Conservation (phyloP, 139 green algal species). For the Micromonas commoda region DNA sequence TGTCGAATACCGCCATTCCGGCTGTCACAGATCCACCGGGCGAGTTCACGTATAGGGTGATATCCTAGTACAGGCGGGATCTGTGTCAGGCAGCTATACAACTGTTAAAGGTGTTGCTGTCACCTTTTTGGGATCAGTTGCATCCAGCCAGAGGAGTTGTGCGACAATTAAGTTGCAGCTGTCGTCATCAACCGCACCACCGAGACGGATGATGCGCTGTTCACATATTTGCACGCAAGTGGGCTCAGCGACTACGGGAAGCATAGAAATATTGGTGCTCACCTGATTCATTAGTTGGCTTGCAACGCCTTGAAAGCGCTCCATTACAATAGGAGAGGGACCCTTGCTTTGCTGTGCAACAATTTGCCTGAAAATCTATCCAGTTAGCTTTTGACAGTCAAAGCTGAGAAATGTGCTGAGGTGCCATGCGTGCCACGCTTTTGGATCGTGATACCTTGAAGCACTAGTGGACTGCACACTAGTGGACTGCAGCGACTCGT, state of each 20-base stretch:
- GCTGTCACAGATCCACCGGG: constrained; percentile 73
- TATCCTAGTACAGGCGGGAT: too few species aligned
- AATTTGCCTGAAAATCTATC: not conserved
- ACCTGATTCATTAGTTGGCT: constrained; percentile 95
- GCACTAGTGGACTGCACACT: too few species aligned
- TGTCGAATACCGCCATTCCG: constrained; percentile 99
- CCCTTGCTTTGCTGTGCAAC: constrained; percentile 15
- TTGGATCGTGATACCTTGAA: too few species aligned
- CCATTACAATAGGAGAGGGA: constrained; percentile 84
- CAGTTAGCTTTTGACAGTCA: too few species aligned
- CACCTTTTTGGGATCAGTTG: constrained; percentile 56
- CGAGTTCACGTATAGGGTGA: constrained; percentile 98
- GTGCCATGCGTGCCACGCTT: too few species aligned
- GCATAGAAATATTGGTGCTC: not conserved
- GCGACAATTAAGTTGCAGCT: constrained; percentile 98
- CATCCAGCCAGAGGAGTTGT: constrained; percentile 94
- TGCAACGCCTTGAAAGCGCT: constrained; percentile 95
- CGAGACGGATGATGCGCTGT: constrained; percentile 75
- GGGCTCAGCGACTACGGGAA: too few species aligned
- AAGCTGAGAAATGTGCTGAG: too few species aligned
- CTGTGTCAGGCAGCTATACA: too few species aligned
- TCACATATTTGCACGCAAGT: too few species aligned
- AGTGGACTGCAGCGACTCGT: too few species aligned
- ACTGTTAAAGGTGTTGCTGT: too few species aligned
- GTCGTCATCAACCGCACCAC: constrained; percentile 98